Conservation (phyloP, 2,329 filamentous ascomycete genomes). For the Pyrenochaeta sp. region DNA sequence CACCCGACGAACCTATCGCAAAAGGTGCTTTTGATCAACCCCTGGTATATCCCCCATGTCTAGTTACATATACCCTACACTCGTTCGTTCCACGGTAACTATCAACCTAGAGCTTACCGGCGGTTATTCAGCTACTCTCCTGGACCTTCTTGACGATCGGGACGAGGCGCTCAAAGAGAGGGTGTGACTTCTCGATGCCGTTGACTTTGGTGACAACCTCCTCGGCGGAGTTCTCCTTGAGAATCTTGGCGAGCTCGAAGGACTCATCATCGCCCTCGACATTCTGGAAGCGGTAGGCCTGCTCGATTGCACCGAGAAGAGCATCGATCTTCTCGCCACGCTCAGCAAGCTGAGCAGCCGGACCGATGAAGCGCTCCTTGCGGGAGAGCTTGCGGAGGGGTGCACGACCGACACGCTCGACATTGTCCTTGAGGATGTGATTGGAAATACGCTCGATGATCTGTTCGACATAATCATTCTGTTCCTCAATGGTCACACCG, state of each 20-base stretch:
- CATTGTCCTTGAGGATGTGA: conserved; percentile 88
- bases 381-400: conserved; percentile 92
- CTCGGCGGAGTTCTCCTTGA: conserved; percentile 76
- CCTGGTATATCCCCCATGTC: conserved; percentile 7
- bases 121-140: conserved; percentile 30
- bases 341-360: conserved; percentile 88
- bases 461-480: conserved; percentile 86
- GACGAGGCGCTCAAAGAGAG: conserved; percentile 78
- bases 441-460: conserved; percentile 95
- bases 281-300: conserved; percentile 94
- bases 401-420: conserved; percentile 94
- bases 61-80: conserved; percentile 6
- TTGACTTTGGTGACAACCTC: conserved; percentile 83
- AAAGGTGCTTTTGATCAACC: conserved; percentile 16
- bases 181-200: conserved; percentile 78
- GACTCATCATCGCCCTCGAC: conserved; percentile 93
- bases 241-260: conserved; percentile 82
- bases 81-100: not conserved
- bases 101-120: conserved; percentile 21
- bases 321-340: conserved; percentile 74
- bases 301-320: conserved; percentile 84
- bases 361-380: conserved; percentile 95
- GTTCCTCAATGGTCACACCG: conserved; percentile 75
- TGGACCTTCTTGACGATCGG: conserved; percentile 86
- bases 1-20: conserved; percentile 10